A percentile compares a stretch with the other conserved stretches of the same genome.
Conservation (phyloP, 2,329 filamentous ascomycete genomes). For the Paramyrothecium sp. region DNA sequence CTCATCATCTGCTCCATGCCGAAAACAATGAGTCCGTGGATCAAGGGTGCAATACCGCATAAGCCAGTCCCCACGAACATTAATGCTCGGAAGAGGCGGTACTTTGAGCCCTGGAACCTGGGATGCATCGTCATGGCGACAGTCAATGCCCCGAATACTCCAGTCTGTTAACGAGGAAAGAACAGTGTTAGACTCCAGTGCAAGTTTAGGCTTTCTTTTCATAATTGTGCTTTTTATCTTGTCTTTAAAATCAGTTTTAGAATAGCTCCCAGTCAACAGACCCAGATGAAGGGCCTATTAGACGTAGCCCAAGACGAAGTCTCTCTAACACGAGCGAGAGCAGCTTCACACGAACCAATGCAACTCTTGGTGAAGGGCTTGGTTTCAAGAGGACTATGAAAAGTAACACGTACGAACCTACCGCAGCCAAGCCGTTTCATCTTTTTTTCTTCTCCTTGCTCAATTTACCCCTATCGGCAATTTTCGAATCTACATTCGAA, state of each 20-base stretch:
- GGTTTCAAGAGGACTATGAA: constrained; percentile 77
- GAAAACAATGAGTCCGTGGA: constrained; percentile 32
- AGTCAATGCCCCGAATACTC: constrained; percentile 14
- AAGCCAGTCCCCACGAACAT: constrained; percentile 34
- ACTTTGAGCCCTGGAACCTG: constrained; percentile 27
- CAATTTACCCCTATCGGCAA: too few relatives aligned
- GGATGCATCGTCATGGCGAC: constrained; percentile 31
- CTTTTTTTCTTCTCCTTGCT: too few relatives aligned
- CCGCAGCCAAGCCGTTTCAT: constrained; percentile 8
- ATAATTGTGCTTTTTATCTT: too few relatives aligned
- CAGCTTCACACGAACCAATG: constrained; percentile 71
- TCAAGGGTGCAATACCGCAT: constrained; percentile 33
- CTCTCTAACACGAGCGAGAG: constrained; percentile 71
- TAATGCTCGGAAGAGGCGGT: constrained; percentile 28
- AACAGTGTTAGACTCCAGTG: constrained; percentile 7
- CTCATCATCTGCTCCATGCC: constrained; percentile 29
- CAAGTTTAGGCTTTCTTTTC: too few relatives aligned
- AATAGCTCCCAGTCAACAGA: too few relatives aligned
- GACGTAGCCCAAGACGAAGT: constrained; percentile 45
- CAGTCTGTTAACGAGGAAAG: constrained; percentile 1
- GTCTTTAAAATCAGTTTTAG: too few relatives aligned
- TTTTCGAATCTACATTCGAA: too few relatives aligned
- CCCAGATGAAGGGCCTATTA: constrained; percentile 15
- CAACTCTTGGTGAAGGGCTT: constrained; percentile 45
- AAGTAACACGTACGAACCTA: constrained; percentile 18